These are phyloP conservation scores for Physcia stellaris DNA, from an alignment of 495 filamentous ascomycete genomes.

Conservation along the genomic window DNA sequence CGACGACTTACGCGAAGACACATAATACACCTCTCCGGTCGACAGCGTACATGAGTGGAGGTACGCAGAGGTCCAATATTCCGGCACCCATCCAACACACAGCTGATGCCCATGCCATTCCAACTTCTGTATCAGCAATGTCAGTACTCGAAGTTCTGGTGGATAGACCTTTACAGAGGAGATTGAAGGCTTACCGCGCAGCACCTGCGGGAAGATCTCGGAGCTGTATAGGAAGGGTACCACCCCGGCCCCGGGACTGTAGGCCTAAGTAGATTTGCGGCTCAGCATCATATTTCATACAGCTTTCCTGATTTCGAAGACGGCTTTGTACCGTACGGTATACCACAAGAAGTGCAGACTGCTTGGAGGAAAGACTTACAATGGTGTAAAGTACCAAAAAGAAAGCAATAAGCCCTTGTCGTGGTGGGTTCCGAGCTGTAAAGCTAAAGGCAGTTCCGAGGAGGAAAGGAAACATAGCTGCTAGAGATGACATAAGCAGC, in stretches of 20 bases:
- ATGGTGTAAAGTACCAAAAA: constrained; percentile 5
- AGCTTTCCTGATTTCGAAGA: too few species aligned
- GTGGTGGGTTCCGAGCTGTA: neutral
- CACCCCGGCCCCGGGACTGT: constrained; percentile 7
- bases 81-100: constrained; percentile 12
- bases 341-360: too few species aligned
- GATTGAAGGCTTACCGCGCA: constrained; percentile 2
- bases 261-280: neutral
- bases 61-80: constrained; percentile 10
- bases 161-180: neutral
- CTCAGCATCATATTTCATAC: too few species aligned
- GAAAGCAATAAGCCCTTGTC: neutral
- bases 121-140: constrained; percentile 8
- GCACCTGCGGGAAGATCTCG: constrained; percentile 7
- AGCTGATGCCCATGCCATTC: constrained; percentile 13
- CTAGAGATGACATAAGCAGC: constrained; percentile 18
- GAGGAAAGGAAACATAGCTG: constrained; percentile 15
- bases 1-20: constrained; percentile 9
- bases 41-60: constrained; percentile 6
- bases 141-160: neutral
- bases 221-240: constrained; percentile 9
- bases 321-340: too few species aligned
- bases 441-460: constrained; percentile 12
- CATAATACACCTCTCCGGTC: constrained; percentile 9
- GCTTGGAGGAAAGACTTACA: constrained; percentile 1